Evolutionary conservation across 1,284 basidiomycete species (phyloP).

Genomic region (Mrakiaceae sp.): DNA sequence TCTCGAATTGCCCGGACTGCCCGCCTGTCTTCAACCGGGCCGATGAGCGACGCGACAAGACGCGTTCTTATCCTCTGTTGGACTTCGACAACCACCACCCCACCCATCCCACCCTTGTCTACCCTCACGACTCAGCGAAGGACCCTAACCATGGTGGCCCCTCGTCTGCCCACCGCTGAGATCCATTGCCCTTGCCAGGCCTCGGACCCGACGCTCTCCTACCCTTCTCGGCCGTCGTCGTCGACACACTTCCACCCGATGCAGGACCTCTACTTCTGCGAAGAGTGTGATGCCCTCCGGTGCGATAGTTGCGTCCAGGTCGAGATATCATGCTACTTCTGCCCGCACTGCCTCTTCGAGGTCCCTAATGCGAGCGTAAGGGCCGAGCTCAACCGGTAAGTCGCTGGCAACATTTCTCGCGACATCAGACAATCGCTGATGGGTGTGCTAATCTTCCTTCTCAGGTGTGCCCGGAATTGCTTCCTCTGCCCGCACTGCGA

Average conservation of each 20-base stretch:
- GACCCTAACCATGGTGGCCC: neutral
- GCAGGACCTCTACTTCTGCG: conserved; percentile 85
- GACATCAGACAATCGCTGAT: neutral
- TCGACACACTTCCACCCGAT: conserved; percentile 68
- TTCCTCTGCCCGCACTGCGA: conserved; percentile 89
- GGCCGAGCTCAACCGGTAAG: conserved; percentile 83
- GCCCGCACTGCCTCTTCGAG: conserved; percentile 98
- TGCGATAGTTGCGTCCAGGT: conserved; percentile 84
- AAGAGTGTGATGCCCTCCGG: conserved; percentile 90
- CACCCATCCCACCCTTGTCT: no score
- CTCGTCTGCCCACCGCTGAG: conserved; percentile 22
- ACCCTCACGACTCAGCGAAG: neutral
- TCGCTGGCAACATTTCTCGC: neutral
- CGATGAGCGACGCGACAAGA: no score
- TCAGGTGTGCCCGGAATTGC: conserved; percentile 91
- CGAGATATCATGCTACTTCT: conserved; percentile 94
- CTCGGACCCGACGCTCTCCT: conserved; percentile 43
- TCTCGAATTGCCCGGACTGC: no score
- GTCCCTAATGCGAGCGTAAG: conserved; percentile 92
- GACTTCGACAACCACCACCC: no score
- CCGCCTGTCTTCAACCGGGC: no score
- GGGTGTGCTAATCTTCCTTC: neutral
- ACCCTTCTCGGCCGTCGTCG: conserved; percentile 60
- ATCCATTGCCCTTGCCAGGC: conserved; percentile 34
- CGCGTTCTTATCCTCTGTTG: no score